Base-by-base conservation (phyloP, 2,329 filamentous ascomycete genomes). In the Alternaria arbusti region DNA sequence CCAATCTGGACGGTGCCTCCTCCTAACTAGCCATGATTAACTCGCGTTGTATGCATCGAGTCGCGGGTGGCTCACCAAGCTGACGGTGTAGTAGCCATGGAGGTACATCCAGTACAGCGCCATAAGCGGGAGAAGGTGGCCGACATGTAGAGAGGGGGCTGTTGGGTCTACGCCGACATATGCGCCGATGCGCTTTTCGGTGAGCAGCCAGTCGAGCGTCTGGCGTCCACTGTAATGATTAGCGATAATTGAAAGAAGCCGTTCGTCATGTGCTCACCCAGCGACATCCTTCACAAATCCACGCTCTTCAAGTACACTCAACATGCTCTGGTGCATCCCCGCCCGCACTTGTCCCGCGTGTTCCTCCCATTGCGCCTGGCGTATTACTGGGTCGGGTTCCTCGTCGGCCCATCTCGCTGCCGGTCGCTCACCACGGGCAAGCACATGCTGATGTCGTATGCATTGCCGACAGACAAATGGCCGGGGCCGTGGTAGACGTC, bases 81-180 rank as follows among this genome's bases (percentile, higher is more conserved):
- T 89, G 54, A 91, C 83, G 25, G 90, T 85, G 30, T 87, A 84
- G 77, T 90, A 90, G 23, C 93, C 92, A 75, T 94, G 85, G 68
- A 94, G 84, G 81, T 93, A 93, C 83, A 94, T 87, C 90, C 92
- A 95, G 81, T 93, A 94, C 23, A 95, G 83, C 15, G 91, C 88
- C 92, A 96, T 96, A 58, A 95, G 84, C 22, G 93, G 91, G 13
- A 96, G 83, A 6, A 96, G 84, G 75, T 96, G 92, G 61, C 93
- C 93, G 50, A 96, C 84, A 73, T 96, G 93, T 63, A 96, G 83
- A 3, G 92, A 96, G 59, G 88, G 84, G 13, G 91, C 92, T 0
- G 93, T 96, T 6, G 93, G 92, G 75, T 96, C 93, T 73, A 96
- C 88, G 70, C 93, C 93, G 57, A 92, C 90, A 74, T 96, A 96